A percentile compares a stretch with the other conserved stretches of the same genome.
phyloP scores from a whole-genome alignment of 129 eudicot species.

The Lactuca saligna region DNA sequence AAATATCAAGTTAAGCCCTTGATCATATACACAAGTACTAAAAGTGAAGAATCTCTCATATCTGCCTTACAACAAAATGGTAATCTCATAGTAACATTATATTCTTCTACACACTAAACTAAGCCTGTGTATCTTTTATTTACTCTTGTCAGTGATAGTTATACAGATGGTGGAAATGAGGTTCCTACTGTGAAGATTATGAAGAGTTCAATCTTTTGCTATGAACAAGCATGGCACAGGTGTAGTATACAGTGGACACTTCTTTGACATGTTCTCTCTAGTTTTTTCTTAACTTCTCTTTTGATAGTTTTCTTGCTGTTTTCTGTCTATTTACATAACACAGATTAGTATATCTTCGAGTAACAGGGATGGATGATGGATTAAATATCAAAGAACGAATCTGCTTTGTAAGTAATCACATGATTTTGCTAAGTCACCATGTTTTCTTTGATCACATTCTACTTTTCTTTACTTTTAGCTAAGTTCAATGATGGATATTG shows the following conservation, averaged over 20 bases:
- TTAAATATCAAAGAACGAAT: slow-evolving; percentile 78
- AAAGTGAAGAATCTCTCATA: slow-evolving; percentile 73
- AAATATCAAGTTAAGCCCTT: slow-evolving; percentile 89
- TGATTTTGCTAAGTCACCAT: slow-evolving; percentile 8
- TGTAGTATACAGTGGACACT: slow-evolving; percentile 21
- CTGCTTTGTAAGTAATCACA: slow-evolving; percentile 60
- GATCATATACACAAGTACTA: slow-evolving; percentile 90
- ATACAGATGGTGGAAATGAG: slow-evolving; percentile 64
- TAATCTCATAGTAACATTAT: slow-evolving; percentile 34
- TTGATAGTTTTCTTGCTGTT: neutral
- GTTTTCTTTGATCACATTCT: slow-evolving; percentile 7
- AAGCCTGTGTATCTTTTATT: slow-evolving; percentile 9
- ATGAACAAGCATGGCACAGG: slow-evolving; percentile 99
- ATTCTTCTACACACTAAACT: slow-evolving; percentile 13
- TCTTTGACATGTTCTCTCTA: slow-evolving; percentile 23
- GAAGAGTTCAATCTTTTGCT: slow-evolving; percentile 92
- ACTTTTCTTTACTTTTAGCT: slow-evolving; percentile 52
- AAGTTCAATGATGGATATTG: slow-evolving; percentile 88
- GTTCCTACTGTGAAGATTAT: slow-evolving; percentile 75
- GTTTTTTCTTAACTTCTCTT: slow-evolving; percentile 7
- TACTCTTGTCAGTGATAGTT: slow-evolving; percentile 27
- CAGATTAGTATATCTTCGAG: slow-evolving; percentile 87
- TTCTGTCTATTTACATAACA: slow-evolving; percentile 7
- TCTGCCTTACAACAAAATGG: slow-evolving; percentile 74
- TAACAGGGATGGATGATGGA: slow-evolving; percentile 97